These are phyloP conservation scores for Hypholoma sublateritium DNA, from an alignment of 768 basidiomycete genomes.

Conservation along the genomic window DNA sequence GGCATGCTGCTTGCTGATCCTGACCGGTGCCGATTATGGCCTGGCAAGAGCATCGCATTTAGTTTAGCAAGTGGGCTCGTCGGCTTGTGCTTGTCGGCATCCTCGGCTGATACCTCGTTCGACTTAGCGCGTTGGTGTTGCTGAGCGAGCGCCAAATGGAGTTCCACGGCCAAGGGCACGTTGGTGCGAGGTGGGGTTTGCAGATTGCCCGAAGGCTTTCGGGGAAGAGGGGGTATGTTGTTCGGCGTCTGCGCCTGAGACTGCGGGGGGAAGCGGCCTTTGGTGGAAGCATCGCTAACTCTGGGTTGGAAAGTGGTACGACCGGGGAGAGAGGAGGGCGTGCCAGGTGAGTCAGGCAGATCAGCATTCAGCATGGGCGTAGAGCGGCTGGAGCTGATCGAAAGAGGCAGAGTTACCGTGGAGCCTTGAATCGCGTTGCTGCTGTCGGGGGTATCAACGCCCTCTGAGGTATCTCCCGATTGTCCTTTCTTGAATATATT, in stretches of 20 bases:
- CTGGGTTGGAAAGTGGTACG: conserved; percentile 29
- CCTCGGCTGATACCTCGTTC: conserved; percentile 10
- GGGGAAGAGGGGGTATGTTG: conserved; percentile 10
- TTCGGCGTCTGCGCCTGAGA: conserved; percentile 10
- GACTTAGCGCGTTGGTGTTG: conserved; percentile 23
- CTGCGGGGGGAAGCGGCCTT: conserved; percentile 10
- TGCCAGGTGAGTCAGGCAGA: conserved; percentile 11
- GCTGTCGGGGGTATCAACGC: conserved; percentile 12
- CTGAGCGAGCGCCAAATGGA: conserved; percentile 44
- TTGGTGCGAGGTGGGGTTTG: conserved; percentile 24
- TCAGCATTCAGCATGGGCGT: conserved; percentile 21
- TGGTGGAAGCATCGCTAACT: conserved; percentile 33
- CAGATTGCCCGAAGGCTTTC: conserved; percentile 22
- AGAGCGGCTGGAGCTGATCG: conserved; percentile 22
- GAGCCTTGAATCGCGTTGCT: conserved; percentile 18
- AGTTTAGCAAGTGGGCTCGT: conserved; percentile 20
- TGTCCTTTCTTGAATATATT: conserved; percentile 70
- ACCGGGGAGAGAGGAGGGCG: conserved; percentile 13
- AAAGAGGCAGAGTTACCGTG: conserved; percentile 22
- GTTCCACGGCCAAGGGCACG: conserved; percentile 44
- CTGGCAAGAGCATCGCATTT: conserved; percentile 12
- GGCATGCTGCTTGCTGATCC: conserved; percentile 19
- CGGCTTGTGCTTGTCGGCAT: conserved; percentile 11
- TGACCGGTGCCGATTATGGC: conserved; percentile 19
- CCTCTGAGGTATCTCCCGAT: conserved; percentile 32